Conservation (phyloP, 2,329 filamentous ascomycete species). For the Ophiostoma montium region DNA sequence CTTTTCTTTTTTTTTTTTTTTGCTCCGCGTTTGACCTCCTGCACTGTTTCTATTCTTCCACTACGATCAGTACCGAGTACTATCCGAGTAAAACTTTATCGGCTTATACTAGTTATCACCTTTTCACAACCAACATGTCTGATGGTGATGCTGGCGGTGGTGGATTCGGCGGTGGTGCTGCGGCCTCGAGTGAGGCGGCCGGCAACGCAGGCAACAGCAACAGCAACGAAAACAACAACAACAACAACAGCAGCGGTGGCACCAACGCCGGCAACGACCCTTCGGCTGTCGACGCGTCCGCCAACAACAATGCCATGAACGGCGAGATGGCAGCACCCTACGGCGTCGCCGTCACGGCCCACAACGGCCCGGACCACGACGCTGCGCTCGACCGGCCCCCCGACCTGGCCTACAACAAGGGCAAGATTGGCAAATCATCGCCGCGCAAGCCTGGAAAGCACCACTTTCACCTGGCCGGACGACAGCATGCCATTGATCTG, state of each 20-base stretch:
- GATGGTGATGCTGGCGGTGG: slow-evolving; percentile 5
- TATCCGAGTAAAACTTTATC: too few relatives aligned
- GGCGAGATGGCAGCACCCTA: slow-evolving; percentile 6
- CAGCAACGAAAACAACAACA: neutral
- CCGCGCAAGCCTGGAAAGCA: slow-evolving; percentile 17
- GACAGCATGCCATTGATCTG: slow-evolving; percentile 24
- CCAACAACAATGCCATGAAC: neutral
- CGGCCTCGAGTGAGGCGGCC: neutral
- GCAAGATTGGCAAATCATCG: slow-evolving; percentile 13
- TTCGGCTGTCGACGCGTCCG: neutral
- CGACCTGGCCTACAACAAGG: slow-evolving; percentile 7
- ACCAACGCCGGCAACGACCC: neutral
- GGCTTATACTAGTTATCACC: neutral
- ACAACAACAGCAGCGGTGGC: neutral
- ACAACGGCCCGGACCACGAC: slow-evolving; percentile 2
- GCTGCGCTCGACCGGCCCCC: slow-evolving; percentile 4
- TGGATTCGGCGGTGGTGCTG: neutral
- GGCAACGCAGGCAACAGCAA: neutral
- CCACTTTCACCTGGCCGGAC: slow-evolving; percentile 19
- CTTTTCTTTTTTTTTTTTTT: neutral
- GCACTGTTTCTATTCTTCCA: neutral
- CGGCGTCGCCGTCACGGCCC: neutral
- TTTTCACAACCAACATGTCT: slow-evolving; percentile 4
- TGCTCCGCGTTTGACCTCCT: neutral
- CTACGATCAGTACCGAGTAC: too few relatives aligned